Conservation (phyloP, 179 eudicot species). For the Corrigiola litoralis region DNA sequence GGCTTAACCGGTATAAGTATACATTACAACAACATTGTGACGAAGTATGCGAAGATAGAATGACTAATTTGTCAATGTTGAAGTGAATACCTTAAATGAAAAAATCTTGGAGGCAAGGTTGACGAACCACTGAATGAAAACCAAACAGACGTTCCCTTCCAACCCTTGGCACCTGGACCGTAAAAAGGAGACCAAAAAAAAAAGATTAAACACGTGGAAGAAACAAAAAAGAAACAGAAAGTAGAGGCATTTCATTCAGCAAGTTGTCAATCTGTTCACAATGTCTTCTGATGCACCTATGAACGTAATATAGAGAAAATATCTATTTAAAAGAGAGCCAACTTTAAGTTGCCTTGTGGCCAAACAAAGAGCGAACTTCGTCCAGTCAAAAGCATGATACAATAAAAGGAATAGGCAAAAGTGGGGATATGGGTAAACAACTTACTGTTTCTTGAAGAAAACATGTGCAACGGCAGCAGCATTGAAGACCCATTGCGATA, state of each 20-base stretch:
- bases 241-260: background rate
- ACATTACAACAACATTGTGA: background rate
- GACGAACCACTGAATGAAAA: constrained; percentile 46
- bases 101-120: constrained; percentile 46
- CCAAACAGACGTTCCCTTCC: constrained; percentile 45
- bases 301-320: background rate
- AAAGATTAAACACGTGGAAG: background rate
- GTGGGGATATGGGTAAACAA: constrained; percentile 8
- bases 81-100: constrained; percentile 62
- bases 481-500: constrained; percentile 53
- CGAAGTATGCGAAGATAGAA: background rate
- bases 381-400: no score
- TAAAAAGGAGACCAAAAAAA: constrained; percentile 8
- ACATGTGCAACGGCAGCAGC: constrained; percentile 55
- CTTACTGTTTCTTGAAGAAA: constrained; percentile 74
- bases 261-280: background rate
- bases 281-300: background rate
- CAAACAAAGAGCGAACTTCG: no score
- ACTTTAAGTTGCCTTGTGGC: background rate
- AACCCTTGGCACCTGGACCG: constrained; percentile 62
- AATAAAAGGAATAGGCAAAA: background rate
- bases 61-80: background rate
- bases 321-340: background rate
- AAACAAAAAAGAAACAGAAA: background rate
- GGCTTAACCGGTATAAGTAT: no score